Evolutionary conservation across 2,329 filamentous ascomycete genomes (phyloP), one percentile per base, ranked within the genome.

Genomic region (Apiospora pterosperma): DNA sequence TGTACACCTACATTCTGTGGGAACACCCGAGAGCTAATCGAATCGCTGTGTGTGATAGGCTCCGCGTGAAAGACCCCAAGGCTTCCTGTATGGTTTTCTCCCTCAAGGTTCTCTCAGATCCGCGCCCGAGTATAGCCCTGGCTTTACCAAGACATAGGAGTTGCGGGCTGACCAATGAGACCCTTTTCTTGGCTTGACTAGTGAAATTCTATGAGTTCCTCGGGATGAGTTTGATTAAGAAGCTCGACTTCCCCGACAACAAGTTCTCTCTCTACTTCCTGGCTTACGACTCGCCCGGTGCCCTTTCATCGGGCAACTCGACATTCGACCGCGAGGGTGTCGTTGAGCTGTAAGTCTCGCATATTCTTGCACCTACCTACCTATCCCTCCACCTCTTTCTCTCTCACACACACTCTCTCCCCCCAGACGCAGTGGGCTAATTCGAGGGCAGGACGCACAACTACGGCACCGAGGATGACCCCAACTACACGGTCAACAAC

Each of bases 261-360:
- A 97, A 96, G 75, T 98, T 98, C 78, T 92, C 96, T 73, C 88
- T 97, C 34, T 98, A 98, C 84, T 98, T 98, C 81, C 85, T 99
- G 66, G 93, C 90, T 66, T 98, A 96, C 80, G 90, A 97, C 76
- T 86, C 88, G 36, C 87, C 92, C 11, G 83, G 86, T 41, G 91
- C 95, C 16, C 81, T 87, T n/a, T 96, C 92, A 11, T 82, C 86
- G 64, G 91, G 90, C 72, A 89, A 89, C 68, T 87, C 90, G 74
- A 75, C 79, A 36, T 94, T 90, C 81, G 92, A 97, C 78, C 90
- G 96, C 63, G 90, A 97, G 78, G 96, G 92, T 59, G 85, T 98
- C 44, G 88, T 99, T 69, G 96, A 99, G 79, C 85, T 99, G 68
- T 62, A 42, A 25, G 60, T 62, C 21, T 14, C n/a, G n/a, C n/a